phyloP scores from a whole-genome alignment of 2,329 filamentous ascomycete species.

The Sclerotiophoma versabilis region DNA sequence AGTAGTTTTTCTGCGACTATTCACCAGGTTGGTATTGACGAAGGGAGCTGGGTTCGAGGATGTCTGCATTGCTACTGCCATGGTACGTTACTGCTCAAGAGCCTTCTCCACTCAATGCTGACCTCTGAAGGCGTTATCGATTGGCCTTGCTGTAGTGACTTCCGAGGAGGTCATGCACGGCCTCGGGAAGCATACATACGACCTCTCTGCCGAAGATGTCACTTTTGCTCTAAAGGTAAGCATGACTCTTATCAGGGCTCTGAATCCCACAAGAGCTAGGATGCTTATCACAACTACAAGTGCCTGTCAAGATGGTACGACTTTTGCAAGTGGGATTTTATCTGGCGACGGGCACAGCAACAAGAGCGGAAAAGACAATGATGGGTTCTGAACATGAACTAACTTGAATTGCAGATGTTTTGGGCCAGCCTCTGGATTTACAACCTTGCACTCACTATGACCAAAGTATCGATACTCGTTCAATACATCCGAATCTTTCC shows the following conservation, averaged over 20 bases:
- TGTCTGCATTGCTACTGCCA: slow-evolving; percentile 39
- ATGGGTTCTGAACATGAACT: neutral
- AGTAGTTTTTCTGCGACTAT: slow-evolving; percentile 41
- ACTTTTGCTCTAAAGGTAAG: slow-evolving; percentile 24
- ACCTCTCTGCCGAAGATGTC: slow-evolving; percentile 12
- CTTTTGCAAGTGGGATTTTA: no score
- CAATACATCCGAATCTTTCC: slow-evolving; percentile 45
- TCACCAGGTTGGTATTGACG: slow-evolving; percentile 37
- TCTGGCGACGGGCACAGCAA: neutral
- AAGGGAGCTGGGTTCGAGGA: slow-evolving; percentile 39
- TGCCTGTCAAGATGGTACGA: no score
- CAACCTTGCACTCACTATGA: slow-evolving; percentile 39
- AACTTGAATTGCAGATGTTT: slow-evolving; percentile 34
- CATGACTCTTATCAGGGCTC: neutral
- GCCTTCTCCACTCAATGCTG: neutral
- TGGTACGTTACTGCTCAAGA: slow-evolving; percentile 29
- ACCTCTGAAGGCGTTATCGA: slow-evolving; percentile 31
- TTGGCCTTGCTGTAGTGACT: slow-evolving; percentile 37
- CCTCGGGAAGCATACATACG: slow-evolving; percentile 31
- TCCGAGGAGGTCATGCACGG: slow-evolving; percentile 43
- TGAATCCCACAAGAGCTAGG: neutral
- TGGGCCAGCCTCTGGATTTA: slow-evolving; percentile 47
- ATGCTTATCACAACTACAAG: no score
- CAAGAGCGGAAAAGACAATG: neutral
- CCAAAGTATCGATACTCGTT: slow-evolving; percentile 43